Percentiles rank a stretch among this genome's conserved stretches.
These are phyloP conservation scores for Pluteus cervinus DNA, from an alignment of 768 basidiomycete species.

Conservation along the genomic window DNA sequence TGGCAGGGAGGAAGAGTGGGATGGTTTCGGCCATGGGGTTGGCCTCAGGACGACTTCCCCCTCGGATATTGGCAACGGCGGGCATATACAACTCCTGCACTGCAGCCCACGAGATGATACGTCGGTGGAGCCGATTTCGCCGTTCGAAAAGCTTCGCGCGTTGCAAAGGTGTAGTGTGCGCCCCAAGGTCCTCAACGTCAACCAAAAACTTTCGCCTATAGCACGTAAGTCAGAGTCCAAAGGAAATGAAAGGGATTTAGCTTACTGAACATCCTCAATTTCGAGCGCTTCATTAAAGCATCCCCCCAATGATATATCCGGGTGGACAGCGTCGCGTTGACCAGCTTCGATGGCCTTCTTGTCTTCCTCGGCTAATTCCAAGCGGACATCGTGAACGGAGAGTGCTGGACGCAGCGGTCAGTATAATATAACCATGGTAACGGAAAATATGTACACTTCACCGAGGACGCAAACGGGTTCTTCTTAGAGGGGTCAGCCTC, in stretches of 20 bases:
- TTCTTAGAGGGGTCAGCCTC: conserved; percentile 12
- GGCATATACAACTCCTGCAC: conserved; percentile 25
- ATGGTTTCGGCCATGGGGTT: conserved; percentile 7
- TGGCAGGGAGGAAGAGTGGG: conserved; percentile 17
- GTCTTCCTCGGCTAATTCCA: not conserved
- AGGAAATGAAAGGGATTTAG: not conserved
- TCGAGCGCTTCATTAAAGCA: conserved; percentile 23
- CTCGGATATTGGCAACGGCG: conserved; percentile 1
- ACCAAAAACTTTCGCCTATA: conserved; percentile 12
- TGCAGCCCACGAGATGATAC: conserved; percentile 20
- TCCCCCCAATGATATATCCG: conserved; percentile 13
- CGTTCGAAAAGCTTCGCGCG: conserved; percentile 20
- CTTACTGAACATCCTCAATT: conserved; percentile 27
- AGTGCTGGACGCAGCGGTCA: conserved; percentile 14
- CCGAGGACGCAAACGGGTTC: conserved; percentile 14
- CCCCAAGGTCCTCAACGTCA: conserved; percentile 10
- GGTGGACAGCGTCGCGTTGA: too few relatives aligned
- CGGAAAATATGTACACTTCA: not conserved
- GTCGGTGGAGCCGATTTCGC: conserved; percentile 12
- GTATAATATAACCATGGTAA: conserved; percentile 8
- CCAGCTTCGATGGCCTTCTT: too few relatives aligned
- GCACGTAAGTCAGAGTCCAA: too few relatives aligned
- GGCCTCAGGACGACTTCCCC: not conserved
- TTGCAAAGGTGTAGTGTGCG: conserved; percentile 22
- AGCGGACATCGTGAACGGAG: conserved; percentile 15